Base-by-base conservation (phyloP, 2,329 filamentous ascomycete species). In the Xylariaceae sp. region DNA sequence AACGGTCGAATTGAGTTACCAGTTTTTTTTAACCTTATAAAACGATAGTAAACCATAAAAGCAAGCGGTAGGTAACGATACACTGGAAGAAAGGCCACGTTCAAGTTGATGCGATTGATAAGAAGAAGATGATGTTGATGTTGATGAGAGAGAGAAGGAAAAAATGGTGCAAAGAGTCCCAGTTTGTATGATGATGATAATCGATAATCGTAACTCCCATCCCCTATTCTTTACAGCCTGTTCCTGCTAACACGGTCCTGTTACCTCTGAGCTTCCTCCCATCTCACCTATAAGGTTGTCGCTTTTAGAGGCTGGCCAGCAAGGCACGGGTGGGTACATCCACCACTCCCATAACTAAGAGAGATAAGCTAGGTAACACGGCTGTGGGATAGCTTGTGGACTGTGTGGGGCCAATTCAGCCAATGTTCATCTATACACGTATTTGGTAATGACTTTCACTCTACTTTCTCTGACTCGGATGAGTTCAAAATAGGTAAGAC, bases 331-430 rank as follows among this genome's bases (percentile, higher is more conserved):
- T 24, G 31, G 24, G 43, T 55, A 55, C 44, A 39, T 49, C 28
- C 6, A 14, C 31, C 29, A 51, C n/a, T 19, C 24, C 50, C 17
- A 8, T 41, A 48, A 4, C 29, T n/a, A 28, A n/a, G 16, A 23
- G 28, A 17, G 28, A 17, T 31, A 33, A 36, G 46, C n/a, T 28
- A 40, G 56, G 46, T 55, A 51, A 26, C 31, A 6, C 40, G 34
- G 41, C 36, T 21, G 4, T 31, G 16, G 33, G 33, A 7, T 9
- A n/a, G 33, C 8, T 36, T 6, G 8, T 9, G 17, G 23, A 61
- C 59, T 59, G 51, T 61, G 59, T 59, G 59, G 59, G 39, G 33
- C 44, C 12, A n/a, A 7, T 19, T 56, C 51, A 56, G 47, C 54
- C 41, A 51, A 36, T 52, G 37, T 17, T 36, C 31, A 48, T 51